phyloP scores from a whole-genome alignment of 2,329 filamentous ascomycete species.

The Fusarium fracticaudum region DNA sequence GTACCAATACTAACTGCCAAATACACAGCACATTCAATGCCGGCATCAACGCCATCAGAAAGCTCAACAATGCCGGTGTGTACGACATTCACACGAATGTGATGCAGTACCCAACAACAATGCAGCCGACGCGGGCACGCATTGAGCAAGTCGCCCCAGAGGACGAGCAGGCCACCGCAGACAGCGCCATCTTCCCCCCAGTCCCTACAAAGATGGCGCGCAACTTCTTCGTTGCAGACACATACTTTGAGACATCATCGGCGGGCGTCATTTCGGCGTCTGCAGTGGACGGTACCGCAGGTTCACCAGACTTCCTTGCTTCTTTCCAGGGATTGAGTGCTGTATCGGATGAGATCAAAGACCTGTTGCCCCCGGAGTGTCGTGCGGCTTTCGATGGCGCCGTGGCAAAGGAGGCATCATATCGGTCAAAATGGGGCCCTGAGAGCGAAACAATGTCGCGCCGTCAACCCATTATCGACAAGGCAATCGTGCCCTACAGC shows the following conservation, averaged over 20 bases:
- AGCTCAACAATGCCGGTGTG: constrained; percentile 75
- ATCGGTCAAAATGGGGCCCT: constrained; percentile 78
- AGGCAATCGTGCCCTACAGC: constrained; percentile 69
- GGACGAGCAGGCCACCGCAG: constrained; percentile 45
- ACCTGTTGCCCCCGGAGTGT: constrained; percentile 75
- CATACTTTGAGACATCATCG: constrained; percentile 61
- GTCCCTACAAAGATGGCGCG: constrained; percentile 61
- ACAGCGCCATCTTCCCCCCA: constrained; percentile 55
- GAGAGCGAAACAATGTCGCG: constrained; percentile 69
- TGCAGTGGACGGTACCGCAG: constrained; percentile 55
- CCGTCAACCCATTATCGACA: constrained; percentile 67
- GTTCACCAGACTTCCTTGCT: constrained; percentile 58
- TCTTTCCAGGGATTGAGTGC: constrained; percentile 70
- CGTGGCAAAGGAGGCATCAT: constrained; percentile 70
- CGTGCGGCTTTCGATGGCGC: constrained; percentile 77
- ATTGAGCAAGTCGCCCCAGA: constrained; percentile 75
- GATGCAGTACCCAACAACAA: constrained; percentile 86
- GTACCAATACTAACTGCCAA: constrained; percentile 11
- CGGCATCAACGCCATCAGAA: constrained; percentile 73
- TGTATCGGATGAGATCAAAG: constrained; percentile 71
- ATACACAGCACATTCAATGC: constrained; percentile 83
- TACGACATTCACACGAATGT: constrained; percentile 96
- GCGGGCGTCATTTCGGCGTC: constrained; percentile 56
- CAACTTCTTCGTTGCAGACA: constrained; percentile 67
- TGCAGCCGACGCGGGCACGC: constrained; percentile 88